Evolutionary conservation across 495 filamentous ascomycete genomes (phyloP).

Genomic region (Xylaria bambusicola): DNA sequence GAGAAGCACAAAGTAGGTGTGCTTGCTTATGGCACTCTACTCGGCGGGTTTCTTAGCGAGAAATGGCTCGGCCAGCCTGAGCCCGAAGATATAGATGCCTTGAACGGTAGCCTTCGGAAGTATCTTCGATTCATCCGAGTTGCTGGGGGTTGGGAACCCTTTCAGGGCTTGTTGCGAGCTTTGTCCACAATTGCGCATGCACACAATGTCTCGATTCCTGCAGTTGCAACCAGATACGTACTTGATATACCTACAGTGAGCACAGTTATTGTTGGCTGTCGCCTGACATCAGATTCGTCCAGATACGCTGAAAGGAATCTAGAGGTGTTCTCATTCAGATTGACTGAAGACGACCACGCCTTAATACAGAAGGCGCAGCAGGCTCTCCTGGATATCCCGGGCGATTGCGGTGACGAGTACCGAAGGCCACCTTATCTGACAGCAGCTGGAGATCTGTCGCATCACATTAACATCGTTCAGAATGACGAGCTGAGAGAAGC

Average conservation of each 20-base stretch:
- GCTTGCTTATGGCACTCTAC: conserved; percentile 41
- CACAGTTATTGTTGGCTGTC: conserved; percentile 39
- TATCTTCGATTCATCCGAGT: conserved; percentile 41
- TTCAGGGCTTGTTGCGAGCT: conserved; percentile 33
- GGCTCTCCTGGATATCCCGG: conserved; percentile 31
- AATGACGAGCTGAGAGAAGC: conserved; percentile 3
- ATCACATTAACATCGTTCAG: conserved; percentile 10
- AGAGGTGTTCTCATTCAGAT: conserved; percentile 31
- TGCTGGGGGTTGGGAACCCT: conserved; percentile 35
- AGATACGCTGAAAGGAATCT: conserved; percentile 30
- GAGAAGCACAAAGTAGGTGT: conserved; percentile 36
- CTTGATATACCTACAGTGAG: conserved; percentile 38
- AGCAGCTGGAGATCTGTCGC: conserved; percentile 21
- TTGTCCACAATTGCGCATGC: conserved; percentile 29
- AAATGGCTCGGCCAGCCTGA: conserved; percentile 37
- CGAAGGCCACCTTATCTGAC: conserved; percentile 27
- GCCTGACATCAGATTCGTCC: conserved; percentile 27
- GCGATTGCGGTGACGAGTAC: conserved; percentile 45
- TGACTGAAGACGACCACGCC: conserved; percentile 31
- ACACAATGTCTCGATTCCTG: conserved; percentile 32
- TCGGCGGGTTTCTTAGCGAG: conserved; percentile 41
- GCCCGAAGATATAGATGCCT: conserved; percentile 29
- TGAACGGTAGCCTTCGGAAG: conserved; percentile 44
- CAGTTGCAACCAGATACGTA: conserved; percentile 40
- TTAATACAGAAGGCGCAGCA: conserved; percentile 24